Percentiles rank a stretch among this genome's conserved stretches.
Evolutionary conservation across 495 filamentous ascomycete species (phyloP).

Genomic region (Xylaria flabelliformis): DNA sequence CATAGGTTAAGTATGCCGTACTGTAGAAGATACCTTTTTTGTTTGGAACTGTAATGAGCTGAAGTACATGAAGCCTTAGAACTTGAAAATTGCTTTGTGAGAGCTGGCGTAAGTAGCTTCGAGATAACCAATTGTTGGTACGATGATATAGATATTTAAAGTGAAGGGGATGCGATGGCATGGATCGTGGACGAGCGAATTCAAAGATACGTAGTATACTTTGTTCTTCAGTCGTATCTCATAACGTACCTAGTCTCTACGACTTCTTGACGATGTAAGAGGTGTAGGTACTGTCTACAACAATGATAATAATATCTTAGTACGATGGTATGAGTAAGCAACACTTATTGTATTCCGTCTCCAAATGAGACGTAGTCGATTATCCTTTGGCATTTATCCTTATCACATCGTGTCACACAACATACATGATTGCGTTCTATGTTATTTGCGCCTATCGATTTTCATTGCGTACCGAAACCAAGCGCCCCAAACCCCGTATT

Average conservation of each 20-base stretch:
- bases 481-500: neutral
- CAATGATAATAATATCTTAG: neutral
- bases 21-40: neutral
- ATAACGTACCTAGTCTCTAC: neutral
- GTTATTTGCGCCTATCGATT: neutral
- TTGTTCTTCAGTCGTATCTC: neutral
- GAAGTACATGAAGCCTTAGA: neutral
- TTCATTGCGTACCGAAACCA: neutral
- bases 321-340: neutral
- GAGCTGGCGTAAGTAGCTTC: neutral
- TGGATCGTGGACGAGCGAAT: neutral
- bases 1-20: neutral
- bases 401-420: conserved; percentile 6
- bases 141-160: neutral
- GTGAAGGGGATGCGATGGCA: neutral
- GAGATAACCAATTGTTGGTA: neutral
- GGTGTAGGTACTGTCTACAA: neutral
- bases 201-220: neutral
- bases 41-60: no score
- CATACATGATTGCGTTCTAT: neutral
- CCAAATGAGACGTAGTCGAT: conserved; percentile 1
- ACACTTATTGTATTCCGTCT: neutral
- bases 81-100: neutral
- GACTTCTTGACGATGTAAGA: neutral
- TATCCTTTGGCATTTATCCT: neutral